Base-by-base conservation (phyloP, 2,329 filamentous ascomycete species). In the Dendryphion nanum region DNA sequence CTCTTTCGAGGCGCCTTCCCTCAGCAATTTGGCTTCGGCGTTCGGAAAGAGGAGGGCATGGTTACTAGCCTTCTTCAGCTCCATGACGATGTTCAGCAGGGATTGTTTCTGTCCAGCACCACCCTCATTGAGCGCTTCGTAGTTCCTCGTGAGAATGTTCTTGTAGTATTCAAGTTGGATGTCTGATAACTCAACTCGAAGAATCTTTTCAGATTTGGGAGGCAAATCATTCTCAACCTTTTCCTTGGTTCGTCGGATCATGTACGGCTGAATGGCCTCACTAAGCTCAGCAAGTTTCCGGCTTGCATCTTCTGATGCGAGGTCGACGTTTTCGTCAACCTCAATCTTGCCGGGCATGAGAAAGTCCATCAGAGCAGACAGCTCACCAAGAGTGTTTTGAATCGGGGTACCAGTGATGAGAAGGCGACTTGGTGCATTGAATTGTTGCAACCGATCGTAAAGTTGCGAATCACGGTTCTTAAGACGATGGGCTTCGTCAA, bases 161-260 rank as follows among this genome's bases (percentile, higher is more conserved):
- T 97, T 97, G 74, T 98, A 98, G 66, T 96, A 97, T 48, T 98
- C 91, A 7, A 97, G 75, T 61, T 98, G 93, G 18, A 97, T 84
- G 66, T 98, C 93, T 0, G 93, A 95, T 35, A 98, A 76, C 66
- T 97, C 93, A 28, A 98, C 93, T 39, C 94, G 89, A 62, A 98
- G 95, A 50, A 98, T 98, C 73, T 97, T 98, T 65, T 98, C 93
- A 0, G 89, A 95, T 73, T 98, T 98, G 1, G 91, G 89, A 10
- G 93, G 93, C 18, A 98, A 73, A 52, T 98, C 93, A 16, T 90
- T 95, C 64, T 97, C 93, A 6, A 98, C 94, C 40, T 93, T 96
- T 61, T 95, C 88, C 68, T 98, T 98, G 14, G 93, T 97, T 35
- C 93, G 85, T 26, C 93, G 88, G 36, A 98, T 76, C 74, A 98